Evolutionary conservation across 805 yeast species (phyloP).

Genomic region (Starmerella vaccinii): DNA sequence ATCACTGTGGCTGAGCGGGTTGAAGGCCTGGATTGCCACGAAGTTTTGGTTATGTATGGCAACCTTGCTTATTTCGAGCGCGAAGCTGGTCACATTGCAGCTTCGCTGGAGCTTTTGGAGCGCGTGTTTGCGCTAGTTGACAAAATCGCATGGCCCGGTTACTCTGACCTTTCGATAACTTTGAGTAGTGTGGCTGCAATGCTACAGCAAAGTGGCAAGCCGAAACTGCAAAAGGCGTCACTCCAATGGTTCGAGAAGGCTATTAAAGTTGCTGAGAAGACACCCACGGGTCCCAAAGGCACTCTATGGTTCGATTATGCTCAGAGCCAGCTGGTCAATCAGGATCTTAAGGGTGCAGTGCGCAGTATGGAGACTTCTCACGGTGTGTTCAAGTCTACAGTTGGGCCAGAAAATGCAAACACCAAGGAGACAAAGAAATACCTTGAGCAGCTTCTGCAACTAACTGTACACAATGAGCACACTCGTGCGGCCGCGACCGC

Average conservation of each 20-base stretch:
- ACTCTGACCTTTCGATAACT: conserved; percentile 61
- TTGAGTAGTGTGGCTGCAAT: conserved; percentile 51
- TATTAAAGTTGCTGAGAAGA: conserved; percentile 46
- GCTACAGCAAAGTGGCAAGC: conserved; percentile 34
- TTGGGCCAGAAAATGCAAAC: conserved; percentile 58
- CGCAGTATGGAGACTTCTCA: conserved; percentile 48
- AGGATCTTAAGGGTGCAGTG: conserved; percentile 47
- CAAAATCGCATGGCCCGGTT: conserved; percentile 48
- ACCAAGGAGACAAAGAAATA: conserved; percentile 62
- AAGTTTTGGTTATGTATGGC: conserved; percentile 57
- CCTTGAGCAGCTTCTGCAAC: conserved; percentile 46
- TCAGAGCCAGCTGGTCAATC: conserved; percentile 44
- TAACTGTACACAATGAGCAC: conserved; percentile 33
- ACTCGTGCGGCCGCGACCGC: conserved; percentile 2
- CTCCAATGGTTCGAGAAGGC: conserved; percentile 45
- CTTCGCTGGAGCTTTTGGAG: conserved; percentile 51
- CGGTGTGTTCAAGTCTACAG: conserved; percentile 42
- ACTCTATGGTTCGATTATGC: conserved; percentile 59
- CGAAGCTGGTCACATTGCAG: conserved; percentile 45
- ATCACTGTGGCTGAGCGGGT: conserved; percentile 68
- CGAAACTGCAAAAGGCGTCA: conserved; percentile 35
- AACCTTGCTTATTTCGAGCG: conserved; percentile 69
- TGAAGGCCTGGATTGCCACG: conserved; percentile 69
- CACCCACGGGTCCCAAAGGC: conserved; percentile 50
- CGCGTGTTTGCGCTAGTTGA: conserved; percentile 53